These are phyloP conservation scores for Fonsecaea pugnacius DNA, from an alignment of 2,329 filamentous ascomycete species.

Conservation along the genomic window DNA sequence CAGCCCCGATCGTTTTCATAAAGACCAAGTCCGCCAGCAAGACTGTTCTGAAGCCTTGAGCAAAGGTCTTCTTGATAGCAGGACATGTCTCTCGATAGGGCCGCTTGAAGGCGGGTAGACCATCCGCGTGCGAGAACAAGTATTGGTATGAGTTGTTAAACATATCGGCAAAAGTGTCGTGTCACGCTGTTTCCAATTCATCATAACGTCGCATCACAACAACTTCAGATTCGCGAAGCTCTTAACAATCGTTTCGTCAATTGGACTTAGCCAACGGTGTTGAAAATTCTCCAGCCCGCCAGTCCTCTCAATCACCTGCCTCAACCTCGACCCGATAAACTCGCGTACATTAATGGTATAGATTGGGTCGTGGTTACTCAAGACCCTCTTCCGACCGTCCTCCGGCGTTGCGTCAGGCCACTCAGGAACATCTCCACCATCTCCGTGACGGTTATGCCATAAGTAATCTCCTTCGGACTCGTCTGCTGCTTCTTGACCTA, in stretches of 20 bases:
- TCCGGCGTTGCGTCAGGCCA: slow-evolving; percentile 48
- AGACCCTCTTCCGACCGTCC: slow-evolving; percentile 46
- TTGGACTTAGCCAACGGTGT: slow-evolving; percentile 34
- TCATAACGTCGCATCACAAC: slow-evolving; percentile 19
- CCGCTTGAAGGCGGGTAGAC: not conserved
- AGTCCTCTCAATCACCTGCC: slow-evolving; percentile 44
- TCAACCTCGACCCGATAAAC: slow-evolving; percentile 49
- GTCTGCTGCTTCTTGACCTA: slow-evolving; percentile 47
- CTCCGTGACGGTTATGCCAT: slow-evolving; percentile 42
- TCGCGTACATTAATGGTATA: slow-evolving; percentile 52
- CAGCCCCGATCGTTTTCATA: not conserved
- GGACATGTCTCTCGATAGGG: not conserved
- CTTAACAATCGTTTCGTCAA: slow-evolving; percentile 35
- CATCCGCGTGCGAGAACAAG: not conserved
- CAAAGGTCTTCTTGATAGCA: not conserved
- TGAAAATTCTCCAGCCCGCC: slow-evolving; percentile 35
- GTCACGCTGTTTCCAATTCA: not conserved
- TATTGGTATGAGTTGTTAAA: not conserved
- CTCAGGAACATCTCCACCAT: slow-evolving; percentile 42
- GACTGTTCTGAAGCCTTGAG: not conserved
- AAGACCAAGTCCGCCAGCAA: not conserved
- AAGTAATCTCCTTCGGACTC: slow-evolving; percentile 51
- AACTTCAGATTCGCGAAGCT: slow-evolving; percentile 35
- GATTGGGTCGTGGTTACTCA: slow-evolving; percentile 48
- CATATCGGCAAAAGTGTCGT: not conserved